Evolutionary conservation across 139 green algal species (phyloP), one percentile per base, ranked within the genome.

Genomic region (Chlamydomonas sp.): DNA sequence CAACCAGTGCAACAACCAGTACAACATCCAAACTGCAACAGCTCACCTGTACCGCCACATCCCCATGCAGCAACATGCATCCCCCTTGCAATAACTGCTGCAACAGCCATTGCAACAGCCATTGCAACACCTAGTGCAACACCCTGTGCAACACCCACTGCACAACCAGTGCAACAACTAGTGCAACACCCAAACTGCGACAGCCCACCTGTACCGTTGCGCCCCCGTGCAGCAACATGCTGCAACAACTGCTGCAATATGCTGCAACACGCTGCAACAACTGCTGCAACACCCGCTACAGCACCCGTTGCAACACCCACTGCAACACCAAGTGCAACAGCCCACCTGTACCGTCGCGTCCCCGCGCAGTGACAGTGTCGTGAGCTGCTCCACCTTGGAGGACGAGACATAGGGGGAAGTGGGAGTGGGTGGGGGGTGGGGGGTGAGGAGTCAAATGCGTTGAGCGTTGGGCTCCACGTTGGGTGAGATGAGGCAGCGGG

Each of bases 341-440:
- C 50, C 8, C 58, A 88, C 84, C 65, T 88, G 82, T 39, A 90
- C 74, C 2, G 84, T 90, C n/a, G 84, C 83, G 58, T 90, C 84
- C 2, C 83, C 84, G 30, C 75, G 62, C 43, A 89, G 67, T 58
- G 78, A 79, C 58, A 89, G 74, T 4, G 76, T 85, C 20, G 74
- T 87, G 35, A 89, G 74, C 76, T 84, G 74, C 36, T 89, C 83
- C 66, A 89, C 81, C 70, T 87, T 76, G 47, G 54, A 28, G 34
- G n/a, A n/a, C n/a, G n/a, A n/a, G n/a, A n/a, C n/a, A n/a, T n/a
- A n/a, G n/a, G n/a, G n/a, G n/a, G n/a, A n/a, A n/a, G n/a, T n/a
- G n/a, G n/a, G n/a, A n/a, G n/a, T n/a, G n/a, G n/a, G n/a, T n/a
- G n/a, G n/a, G n/a, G n/a, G n/a, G n/a, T n/a, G n/a, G n/a, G n/a